Evolutionary conservation across 202 grass and related monocot genomes (phyloP).

Genomic region (Setaria viridis): DNA sequence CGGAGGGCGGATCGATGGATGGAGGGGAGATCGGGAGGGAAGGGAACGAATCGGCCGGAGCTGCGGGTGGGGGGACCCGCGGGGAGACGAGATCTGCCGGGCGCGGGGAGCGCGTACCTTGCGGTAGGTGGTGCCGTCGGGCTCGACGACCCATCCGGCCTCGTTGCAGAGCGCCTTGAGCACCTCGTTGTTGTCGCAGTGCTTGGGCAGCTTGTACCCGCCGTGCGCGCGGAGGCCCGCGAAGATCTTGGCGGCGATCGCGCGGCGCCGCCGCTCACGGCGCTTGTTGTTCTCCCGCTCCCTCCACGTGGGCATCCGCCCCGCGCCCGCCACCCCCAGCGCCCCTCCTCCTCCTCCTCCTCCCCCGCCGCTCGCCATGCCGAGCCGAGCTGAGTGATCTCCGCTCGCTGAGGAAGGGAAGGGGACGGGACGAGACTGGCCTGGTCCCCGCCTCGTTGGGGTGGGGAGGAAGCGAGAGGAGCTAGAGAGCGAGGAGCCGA

Average conservation of each 20-base stretch:
- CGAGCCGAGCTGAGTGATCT: not conserved
- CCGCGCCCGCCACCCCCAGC: conserved; percentile 34
- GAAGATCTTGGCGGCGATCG: conserved; percentile 85
- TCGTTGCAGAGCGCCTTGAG: conserved; percentile 88
- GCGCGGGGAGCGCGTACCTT: conserved; percentile 40
- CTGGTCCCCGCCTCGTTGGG: not conserved
- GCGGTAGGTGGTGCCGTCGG: conserved; percentile 82
- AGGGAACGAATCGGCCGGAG: not conserved
- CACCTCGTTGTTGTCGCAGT: conserved; percentile 96
- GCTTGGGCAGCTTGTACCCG: conserved; percentile 82
- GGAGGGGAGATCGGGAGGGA: not conserved
- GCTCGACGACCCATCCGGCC: conserved; percentile 79
- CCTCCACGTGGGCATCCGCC: conserved; percentile 77
- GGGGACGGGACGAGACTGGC: not conserved
- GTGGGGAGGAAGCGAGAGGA: not conserved
- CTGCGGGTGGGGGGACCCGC: too few species aligned
- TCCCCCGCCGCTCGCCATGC: conserved; percentile 42
- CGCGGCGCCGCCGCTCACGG: conserved; percentile 68
- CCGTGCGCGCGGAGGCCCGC: conserved; percentile 65
- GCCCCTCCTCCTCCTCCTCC: conserved; percentile 23
- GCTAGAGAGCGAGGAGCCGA: not conserved
- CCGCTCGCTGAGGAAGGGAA: not conserved
- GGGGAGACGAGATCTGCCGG: conserved; percentile 10
- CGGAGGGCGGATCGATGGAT: not conserved
- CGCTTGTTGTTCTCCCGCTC: conserved; percentile 88